phyloP scores from a whole-genome alignment of 2,329 filamentous ascomycete species.

The Diaporthe capsici region DNA sequence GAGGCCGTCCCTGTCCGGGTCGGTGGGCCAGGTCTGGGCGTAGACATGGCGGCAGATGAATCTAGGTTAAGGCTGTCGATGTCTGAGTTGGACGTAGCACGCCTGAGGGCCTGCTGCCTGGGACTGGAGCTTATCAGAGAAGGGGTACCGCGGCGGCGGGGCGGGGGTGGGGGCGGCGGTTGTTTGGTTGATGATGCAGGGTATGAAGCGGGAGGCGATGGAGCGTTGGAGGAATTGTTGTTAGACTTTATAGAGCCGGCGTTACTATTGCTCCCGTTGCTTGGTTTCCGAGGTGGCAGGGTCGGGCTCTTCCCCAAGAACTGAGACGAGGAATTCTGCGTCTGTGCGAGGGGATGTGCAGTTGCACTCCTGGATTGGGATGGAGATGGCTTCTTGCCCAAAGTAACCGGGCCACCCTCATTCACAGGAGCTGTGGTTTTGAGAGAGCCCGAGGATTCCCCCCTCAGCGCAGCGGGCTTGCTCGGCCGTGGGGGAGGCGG shows the following conservation, averaged over 20 bases:
- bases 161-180: conserved; percentile 62
- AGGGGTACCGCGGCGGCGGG: conserved; percentile 60
- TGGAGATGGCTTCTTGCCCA: conserved; percentile 51
- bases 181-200: conserved; percentile 40
- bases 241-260: conserved; percentile 39
- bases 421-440: conserved; percentile 45
- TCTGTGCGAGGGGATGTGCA: conserved; percentile 57
- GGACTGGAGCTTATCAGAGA: conserved; percentile 53
- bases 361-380: conserved; percentile 43
- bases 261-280: conserved; percentile 41
- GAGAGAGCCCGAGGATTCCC: conserved; percentile 53
- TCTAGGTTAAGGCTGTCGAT: conserved; percentile 53
- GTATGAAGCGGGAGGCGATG: conserved; percentile 31
- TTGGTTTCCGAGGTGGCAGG: conserved; percentile 28
- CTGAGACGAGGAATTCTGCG: conserved; percentile 57
- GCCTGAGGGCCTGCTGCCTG: conserved; percentile 49
- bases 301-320: conserved; percentile 45
- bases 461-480: conserved; percentile 70
- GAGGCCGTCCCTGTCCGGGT: conserved; percentile 36
- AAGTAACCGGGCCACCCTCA: conserved; percentile 50
- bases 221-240: conserved; percentile 26
- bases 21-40: conserved; percentile 38
- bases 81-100: conserved; percentile 55
- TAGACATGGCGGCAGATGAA: conserved; percentile 45
- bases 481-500: conserved; percentile 67